Evolutionary conservation across 2,329 filamentous ascomycete species (phyloP).

Genomic region (Colletotrichum incanum): DNA sequence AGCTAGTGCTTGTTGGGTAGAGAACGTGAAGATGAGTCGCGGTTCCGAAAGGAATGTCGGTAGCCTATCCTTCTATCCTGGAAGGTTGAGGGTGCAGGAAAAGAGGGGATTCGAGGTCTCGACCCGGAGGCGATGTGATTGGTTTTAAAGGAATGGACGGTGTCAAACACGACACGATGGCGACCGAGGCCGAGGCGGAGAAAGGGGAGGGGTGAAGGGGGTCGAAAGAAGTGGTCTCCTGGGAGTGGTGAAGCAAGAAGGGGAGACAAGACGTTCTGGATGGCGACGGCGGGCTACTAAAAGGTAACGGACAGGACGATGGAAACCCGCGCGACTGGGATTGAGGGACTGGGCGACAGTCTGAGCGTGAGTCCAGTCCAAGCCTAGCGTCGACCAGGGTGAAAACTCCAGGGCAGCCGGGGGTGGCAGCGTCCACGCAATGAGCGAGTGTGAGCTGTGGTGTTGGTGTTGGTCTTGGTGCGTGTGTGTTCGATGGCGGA

Average conservation of each 20-base stretch:
- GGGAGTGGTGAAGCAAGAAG: conserved; percentile 45
- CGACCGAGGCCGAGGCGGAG: conserved; percentile 39
- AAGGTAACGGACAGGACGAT: conserved; percentile 32
- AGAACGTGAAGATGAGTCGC: conserved; percentile 35
- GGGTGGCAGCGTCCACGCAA: neutral
- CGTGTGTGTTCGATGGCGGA: conserved; percentile 14
- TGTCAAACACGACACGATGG: conserved; percentile 42
- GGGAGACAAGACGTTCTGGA: conserved; percentile 43
- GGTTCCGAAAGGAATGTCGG: conserved; percentile 38
- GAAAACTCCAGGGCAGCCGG: conserved; percentile 5
- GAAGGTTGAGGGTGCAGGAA: conserved; percentile 43
- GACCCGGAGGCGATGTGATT: conserved; percentile 31
- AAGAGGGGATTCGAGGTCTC: conserved; percentile 31
- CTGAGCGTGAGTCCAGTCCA: conserved; percentile 27
- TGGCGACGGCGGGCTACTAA: conserved; percentile 41
- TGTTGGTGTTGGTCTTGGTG: neutral
- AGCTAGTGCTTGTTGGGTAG: conserved; percentile 31
- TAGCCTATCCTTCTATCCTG: conserved; percentile 43
- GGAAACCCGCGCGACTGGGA: conserved; percentile 39
- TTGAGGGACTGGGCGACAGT: conserved; percentile 38
- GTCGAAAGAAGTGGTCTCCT: conserved; percentile 46
- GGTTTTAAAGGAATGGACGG: conserved; percentile 44
- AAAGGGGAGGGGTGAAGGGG: conserved; percentile 22
- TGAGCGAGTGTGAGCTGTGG: neutral
- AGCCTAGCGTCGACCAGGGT: conserved; percentile 28